These are phyloP conservation scores for Gymnopus androsaceus DNA, from an alignment of 1,284 basidiomycete species.

Conservation along the genomic window DNA sequence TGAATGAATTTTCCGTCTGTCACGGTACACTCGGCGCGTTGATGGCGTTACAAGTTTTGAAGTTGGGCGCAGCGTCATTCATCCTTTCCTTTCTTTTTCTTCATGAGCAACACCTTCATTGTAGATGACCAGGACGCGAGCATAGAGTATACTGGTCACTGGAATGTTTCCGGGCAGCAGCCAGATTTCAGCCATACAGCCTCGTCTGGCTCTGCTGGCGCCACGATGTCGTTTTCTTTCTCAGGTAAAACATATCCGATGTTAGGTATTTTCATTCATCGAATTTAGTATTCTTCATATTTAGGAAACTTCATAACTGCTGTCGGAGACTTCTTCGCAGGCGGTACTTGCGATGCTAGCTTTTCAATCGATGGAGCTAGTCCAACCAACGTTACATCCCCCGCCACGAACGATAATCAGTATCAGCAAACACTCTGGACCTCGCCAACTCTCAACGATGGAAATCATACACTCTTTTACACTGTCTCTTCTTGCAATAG, in stretches of 20 bases:
- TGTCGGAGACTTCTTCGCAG: slow-evolving; percentile 22
- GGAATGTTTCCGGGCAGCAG: slow-evolving; percentile 21
- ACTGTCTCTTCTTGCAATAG: slow-evolving; percentile 22
- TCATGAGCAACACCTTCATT: slow-evolving; percentile 21
- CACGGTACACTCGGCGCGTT: too few relatives aligned
- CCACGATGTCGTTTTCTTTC: slow-evolving; percentile 25
- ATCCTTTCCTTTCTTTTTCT: slow-evolving; percentile 1
- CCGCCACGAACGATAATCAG: slow-evolving; percentile 10
- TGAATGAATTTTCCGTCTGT: too few relatives aligned
- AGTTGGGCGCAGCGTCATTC: not conserved
- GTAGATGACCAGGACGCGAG: slow-evolving; percentile 28
- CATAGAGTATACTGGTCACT: slow-evolving; percentile 25
- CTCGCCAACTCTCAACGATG: slow-evolving; percentile 21
- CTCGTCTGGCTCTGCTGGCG: slow-evolving; percentile 19
- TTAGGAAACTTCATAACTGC: slow-evolving; percentile 22
- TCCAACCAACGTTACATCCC: slow-evolving; percentile 20
- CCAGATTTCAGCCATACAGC: slow-evolving; percentile 24
- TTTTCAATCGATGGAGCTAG: slow-evolving; percentile 25
- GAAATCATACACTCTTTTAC: slow-evolving; percentile 25
- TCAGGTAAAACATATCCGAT: slow-evolving; percentile 19
- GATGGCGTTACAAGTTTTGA: too few relatives aligned
- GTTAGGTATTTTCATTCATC: not conserved
- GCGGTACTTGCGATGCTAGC: slow-evolving; percentile 22
- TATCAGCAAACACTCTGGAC: slow-evolving; percentile 25
- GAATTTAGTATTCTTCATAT: not conserved